Percentiles rank a stretch among this genome's conserved stretches.
phyloP scores from a whole-genome alignment of 2,329 filamentous ascomycete genomes.

The Claviceps quebecensis region DNA sequence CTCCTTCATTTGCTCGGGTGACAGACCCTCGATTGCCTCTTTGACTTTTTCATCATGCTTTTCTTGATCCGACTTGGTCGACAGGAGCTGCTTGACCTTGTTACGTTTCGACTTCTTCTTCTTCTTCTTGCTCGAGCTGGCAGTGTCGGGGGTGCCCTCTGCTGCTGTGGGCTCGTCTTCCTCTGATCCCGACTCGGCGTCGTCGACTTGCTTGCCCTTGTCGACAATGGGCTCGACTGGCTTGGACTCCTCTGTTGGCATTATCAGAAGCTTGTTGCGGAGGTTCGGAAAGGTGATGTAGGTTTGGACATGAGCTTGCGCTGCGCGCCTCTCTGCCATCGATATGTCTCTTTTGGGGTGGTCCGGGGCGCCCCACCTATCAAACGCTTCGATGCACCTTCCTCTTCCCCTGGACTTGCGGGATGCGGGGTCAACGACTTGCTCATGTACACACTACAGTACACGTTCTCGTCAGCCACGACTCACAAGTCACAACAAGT shows the following conservation, averaged over 20 bases:
- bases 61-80: slow-evolving; percentile 20
- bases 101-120: slow-evolving; percentile 51
- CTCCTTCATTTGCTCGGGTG: slow-evolving; percentile 44
- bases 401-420: background rate
- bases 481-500: no score
- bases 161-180: slow-evolving; percentile 28
- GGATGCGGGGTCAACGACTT: background rate
- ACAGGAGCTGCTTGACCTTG: slow-evolving; percentile 38
- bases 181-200: slow-evolving; percentile 32
- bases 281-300: background rate
- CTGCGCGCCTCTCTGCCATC: background rate
- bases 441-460: background rate
- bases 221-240: slow-evolving; percentile 39
- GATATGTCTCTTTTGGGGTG: background rate
- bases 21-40: slow-evolving; percentile 39
- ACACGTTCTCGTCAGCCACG: no score
- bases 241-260: slow-evolving; percentile 49
- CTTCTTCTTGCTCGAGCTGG: slow-evolving; percentile 15
- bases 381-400: no score
- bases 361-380: no score
- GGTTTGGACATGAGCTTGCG: background rate
- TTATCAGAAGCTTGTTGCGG: background rate
- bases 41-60: slow-evolving; percentile 25
- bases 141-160: slow-evolving; percentile 17
- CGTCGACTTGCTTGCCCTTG: slow-evolving; percentile 30